Evolutionary conservation across 208 protist genomes (phyloP).

Genomic region (Leishmania amazonensis): DNA sequence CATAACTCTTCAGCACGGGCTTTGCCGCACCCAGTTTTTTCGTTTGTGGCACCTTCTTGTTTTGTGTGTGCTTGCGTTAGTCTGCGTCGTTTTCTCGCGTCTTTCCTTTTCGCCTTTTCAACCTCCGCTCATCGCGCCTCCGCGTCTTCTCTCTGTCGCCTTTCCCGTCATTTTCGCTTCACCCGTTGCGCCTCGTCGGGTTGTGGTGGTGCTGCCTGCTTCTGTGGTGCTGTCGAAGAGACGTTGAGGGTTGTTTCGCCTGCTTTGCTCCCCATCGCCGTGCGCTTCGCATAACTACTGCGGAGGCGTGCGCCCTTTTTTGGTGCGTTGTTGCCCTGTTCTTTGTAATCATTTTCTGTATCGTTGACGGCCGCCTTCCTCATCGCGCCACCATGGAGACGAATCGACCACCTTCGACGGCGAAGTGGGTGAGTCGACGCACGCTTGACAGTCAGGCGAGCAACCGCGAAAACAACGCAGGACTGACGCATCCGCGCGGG

Average conservation of each 20-base stretch:
- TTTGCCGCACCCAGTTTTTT: neutral
- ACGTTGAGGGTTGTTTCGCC: neutral
- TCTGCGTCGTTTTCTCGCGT: neutral
- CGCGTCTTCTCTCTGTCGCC: neutral
- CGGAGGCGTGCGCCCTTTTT: neutral
- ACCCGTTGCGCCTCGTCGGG: neutral
- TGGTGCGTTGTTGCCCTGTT: neutral
- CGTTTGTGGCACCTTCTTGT: neutral
- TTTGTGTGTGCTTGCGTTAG: neutral
- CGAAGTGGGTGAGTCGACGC: constrained; percentile 36
- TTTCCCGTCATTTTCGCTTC: neutral
- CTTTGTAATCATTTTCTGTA: neutral
- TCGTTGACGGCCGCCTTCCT: neutral
- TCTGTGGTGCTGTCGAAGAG: neutral
- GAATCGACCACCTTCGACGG: constrained; percentile 11
- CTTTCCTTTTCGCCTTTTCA: neutral
- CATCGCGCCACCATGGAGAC: constrained; percentile 18
- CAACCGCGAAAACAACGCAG: constrained; percentile 24
- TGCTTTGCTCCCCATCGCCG: neutral
- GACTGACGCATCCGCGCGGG: constrained; percentile 8
- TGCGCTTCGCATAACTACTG: neutral
- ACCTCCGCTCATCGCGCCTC: neutral
- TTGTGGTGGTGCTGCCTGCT: neutral
- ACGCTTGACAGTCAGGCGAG: constrained; percentile 33
- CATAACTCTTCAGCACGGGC: neutral